Evolutionary conservation across 371 early-diverging fungal species (phyloP).

Genomic region (Mortierella polycephala): DNA sequence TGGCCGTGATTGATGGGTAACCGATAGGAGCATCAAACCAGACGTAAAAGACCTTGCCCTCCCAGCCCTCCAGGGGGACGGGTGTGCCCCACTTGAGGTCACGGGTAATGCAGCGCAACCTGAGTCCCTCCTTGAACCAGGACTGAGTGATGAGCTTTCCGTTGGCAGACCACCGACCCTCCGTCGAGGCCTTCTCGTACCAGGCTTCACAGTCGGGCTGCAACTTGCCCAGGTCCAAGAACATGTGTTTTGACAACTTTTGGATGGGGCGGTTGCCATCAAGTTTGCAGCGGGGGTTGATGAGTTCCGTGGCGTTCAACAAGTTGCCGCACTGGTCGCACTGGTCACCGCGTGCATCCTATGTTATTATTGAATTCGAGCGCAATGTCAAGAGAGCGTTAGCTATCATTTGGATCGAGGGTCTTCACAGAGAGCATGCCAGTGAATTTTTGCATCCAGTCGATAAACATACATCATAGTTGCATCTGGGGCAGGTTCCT

Average conservation of each 20-base stretch:
- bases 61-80: conserved; percentile 92
- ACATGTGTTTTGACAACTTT: conserved; percentile 93
- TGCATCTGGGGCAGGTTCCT: conserved; percentile 95
- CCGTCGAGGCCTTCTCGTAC: conserved; percentile 72
- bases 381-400: background rate
- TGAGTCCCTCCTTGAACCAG: conserved; percentile 98
- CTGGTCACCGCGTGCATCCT: conserved; percentile 99
- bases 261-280: conserved; percentile 87
- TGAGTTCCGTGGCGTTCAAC: conserved; percentile 93
- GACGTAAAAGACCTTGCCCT: conserved; percentile 99
- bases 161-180: conserved; percentile 94
- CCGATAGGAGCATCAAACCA: conserved; percentile 99
- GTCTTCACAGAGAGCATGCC: too few relatives aligned
- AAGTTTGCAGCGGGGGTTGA: conserved; percentile 96
- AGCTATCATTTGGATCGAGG: background rate
- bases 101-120: conserved; percentile 98
- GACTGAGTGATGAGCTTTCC: conserved; percentile 91
- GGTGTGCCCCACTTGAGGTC: conserved; percentile 99
- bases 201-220: conserved; percentile 82
- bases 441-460: too few relatives aligned
- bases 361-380: background rate
- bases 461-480: conserved; percentile 72
- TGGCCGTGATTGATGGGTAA: conserved; percentile 97
- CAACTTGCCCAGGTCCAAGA: conserved; percentile 88
- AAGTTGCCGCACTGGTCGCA: conserved; percentile 98